Evolutionary conservation across 768 basidiomycete genomes (phyloP), one percentile per base, ranked within the genome.

Genomic region (Krasilnikovozyma curviuscula): DNA sequence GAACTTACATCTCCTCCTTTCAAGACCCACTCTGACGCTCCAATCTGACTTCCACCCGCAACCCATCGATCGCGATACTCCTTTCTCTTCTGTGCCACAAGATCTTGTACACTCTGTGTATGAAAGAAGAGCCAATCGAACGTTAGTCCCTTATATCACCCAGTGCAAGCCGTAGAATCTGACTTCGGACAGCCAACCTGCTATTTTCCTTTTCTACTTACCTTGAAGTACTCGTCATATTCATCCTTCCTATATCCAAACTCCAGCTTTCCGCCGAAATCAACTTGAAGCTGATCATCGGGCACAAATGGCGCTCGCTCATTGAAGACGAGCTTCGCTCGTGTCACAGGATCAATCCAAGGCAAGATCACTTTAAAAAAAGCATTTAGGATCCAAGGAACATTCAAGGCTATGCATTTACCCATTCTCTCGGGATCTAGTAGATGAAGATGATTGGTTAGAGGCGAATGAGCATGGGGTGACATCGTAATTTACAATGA

Each of bases 331-430:
- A 52, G 40, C 18, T 52, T 52, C 0, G 44, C 50, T 12, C 50
- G 39, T 2, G 50, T 52, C 19, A 52, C 50, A 5, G 50, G 50
- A 19, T 52, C 50, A 25, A 52, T 52, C 21, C 40, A 34, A 7
- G 50, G 50, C 19, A 52, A 41, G 33, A 52, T 46, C 18, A 52
- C 25, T 29, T 52, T 52, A 46, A 52, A 46, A 29, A 52, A 46
- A 8, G 40, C 28, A 19, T 33, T 23, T 5, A 34, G n/a, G 5
- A 41, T 40, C 38, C 38, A 52, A 4, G 50, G 50, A 23, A 52
- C 50, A 16, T 52, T 52, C 45, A 52, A 40, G 5, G 50, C 50
- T 27, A 52, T 47, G 13, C 45, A 39, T 24, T 28, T 8, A 13
- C 12, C 2, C 27, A 29, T 5, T n/a, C n/a, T n/a, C n/a, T n/a